A percentile compares a stretch with the other conserved stretches of the same genome.
Evolutionary conservation across 2,329 filamentous ascomycete genomes (phyloP).

Genomic region (Alternaria triticina): DNA sequence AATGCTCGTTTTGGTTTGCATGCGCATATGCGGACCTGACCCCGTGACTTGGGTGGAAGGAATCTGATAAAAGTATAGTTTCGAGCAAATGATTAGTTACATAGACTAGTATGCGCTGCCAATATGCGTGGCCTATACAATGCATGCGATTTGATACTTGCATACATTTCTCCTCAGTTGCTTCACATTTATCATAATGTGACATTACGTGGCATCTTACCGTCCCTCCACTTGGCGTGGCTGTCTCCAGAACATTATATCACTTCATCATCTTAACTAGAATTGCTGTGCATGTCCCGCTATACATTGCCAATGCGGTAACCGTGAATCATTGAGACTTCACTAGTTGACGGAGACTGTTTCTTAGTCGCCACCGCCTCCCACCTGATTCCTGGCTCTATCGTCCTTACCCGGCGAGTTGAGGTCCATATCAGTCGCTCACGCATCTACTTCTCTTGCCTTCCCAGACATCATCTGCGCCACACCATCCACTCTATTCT

Average conservation of each 20-base stretch:
- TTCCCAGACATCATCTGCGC: not conserved
- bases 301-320: not conserved
- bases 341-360: not conserved
- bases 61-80: conserved; percentile 48
- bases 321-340: not conserved
- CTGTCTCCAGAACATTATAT: not conserved
- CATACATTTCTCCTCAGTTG: not conserved
- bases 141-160: conserved; percentile 33
- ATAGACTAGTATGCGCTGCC: conserved; percentile 41
- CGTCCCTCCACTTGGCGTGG: not conserved
- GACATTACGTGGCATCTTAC: not conserved
- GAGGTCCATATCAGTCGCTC: not conserved
- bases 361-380: not conserved
- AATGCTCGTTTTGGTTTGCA: conserved; percentile 34
- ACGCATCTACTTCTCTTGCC: not conserved
- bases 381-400: not conserved
- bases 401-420: not conserved
- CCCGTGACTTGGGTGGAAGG: conserved; percentile 44
- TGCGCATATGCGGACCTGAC: conserved; percentile 26
- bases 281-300: not conserved
- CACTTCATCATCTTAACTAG: not conserved
- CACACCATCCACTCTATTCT: not conserved
- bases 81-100: conserved; percentile 40
- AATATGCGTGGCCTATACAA: conserved; percentile 30
- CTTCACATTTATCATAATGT: not conserved